A percentile compares a stretch with the other conserved stretches of the same genome.
Evolutionary conservation across 1,284 basidiomycete genomes (phyloP).

Genomic region (Malassezia nana): DNA sequence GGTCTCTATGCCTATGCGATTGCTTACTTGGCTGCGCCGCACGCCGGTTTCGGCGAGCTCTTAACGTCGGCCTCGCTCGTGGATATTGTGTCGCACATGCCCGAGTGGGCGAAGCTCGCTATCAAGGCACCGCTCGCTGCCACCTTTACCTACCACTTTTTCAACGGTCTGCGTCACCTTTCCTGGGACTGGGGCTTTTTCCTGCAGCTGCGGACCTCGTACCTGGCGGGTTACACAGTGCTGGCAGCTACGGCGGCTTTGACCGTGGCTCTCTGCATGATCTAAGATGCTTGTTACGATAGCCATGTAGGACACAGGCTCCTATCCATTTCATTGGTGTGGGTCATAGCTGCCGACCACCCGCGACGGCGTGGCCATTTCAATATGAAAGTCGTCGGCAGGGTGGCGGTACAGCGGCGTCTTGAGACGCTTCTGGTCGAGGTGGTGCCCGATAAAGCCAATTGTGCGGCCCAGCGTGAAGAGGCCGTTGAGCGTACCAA

Average conservation of each 20-base stretch:
- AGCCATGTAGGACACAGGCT: background rate
- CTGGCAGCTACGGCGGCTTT: conserved; percentile 26
- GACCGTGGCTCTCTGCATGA: conserved; percentile 30
- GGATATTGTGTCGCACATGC: conserved; percentile 57
- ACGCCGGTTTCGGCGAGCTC: conserved; percentile 52
- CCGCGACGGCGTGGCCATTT: conserved; percentile 39
- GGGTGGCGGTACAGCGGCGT: conserved; percentile 46
- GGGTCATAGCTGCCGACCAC: conserved; percentile 28
- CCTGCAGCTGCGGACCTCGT: conserved; percentile 29
- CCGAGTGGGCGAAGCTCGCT: conserved; percentile 47
- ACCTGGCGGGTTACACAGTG: conserved; percentile 36
- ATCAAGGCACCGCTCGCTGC: conserved; percentile 33
- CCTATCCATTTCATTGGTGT: background rate
- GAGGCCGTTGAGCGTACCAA: conserved; percentile 84
- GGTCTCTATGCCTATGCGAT: conserved; percentile 75
- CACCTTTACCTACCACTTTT: conserved; percentile 60
- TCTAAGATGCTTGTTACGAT: conserved; percentile 17
- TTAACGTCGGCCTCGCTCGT: conserved; percentile 71
- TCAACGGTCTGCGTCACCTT: conserved; percentile 85
- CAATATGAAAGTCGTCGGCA: conserved; percentile 49
- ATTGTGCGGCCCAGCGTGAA: conserved; percentile 96
- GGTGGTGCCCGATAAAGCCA: conserved; percentile 88
- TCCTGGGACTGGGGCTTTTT: conserved; percentile 77
- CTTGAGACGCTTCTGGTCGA: conserved; percentile 74
- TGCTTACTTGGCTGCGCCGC: conserved; percentile 73